These are phyloP conservation scores for Pseudopyrenochaeta lycopersici DNA, from an alignment of 2,329 filamentous ascomycete genomes.

Conservation along the genomic window DNA sequence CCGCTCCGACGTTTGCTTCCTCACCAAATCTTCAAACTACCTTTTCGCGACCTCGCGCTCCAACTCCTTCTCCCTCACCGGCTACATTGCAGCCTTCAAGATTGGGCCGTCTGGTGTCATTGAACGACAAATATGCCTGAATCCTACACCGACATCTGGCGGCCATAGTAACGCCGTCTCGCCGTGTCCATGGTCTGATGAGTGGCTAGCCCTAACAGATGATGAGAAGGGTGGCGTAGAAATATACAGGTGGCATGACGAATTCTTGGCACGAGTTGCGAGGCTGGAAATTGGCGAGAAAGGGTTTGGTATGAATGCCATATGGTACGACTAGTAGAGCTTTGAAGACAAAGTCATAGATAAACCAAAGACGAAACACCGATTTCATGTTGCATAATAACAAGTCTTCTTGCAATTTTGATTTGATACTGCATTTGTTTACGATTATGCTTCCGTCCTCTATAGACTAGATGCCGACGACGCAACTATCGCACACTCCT, in stretches of 20 bases:
- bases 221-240: conserved; percentile 89
- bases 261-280: conserved; percentile 80
- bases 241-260: conserved; percentile 86
- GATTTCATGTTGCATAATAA: no score
- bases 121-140: conserved; percentile 79
- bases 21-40: conserved; percentile 74
- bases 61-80: conserved; percentile 78
- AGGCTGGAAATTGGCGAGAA: conserved; percentile 80
- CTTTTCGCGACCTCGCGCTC: conserved; percentile 86
- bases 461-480: no score
- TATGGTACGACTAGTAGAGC: conserved; percentile 78
- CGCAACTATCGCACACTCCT: no score
- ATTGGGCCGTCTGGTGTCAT: conserved; percentile 74
- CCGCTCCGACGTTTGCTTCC: conserved; percentile 83
- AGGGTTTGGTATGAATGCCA: conserved; percentile 97
- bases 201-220: conserved; percentile 90
- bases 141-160: conserved; percentile 85
- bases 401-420: no score
- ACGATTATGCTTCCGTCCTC: no score
- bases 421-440: no score
- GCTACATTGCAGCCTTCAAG: conserved; percentile 83
- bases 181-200: conserved; percentile 83
- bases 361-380: background rate
- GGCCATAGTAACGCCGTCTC: conserved; percentile 90
- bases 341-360: background rate